A percentile compares a stretch with the other conserved stretches of the same genome.
Conservation (phyloP, 805 yeast genomes). For the Sungouiozyma ichnusensis region DNA sequence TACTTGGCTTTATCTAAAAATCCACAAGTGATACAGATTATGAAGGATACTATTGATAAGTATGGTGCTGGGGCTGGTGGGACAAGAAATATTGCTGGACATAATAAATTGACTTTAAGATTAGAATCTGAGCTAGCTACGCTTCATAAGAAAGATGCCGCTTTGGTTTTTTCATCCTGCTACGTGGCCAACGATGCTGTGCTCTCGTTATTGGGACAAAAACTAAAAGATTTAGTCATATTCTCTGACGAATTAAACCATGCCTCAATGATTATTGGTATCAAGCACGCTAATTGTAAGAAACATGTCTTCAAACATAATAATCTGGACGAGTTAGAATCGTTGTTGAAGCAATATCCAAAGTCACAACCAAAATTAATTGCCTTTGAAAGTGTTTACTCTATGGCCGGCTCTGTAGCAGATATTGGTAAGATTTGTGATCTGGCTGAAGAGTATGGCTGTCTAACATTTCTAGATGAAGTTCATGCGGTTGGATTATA, state of each 20-base stretch:
- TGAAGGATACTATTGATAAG: slow-evolving; percentile 70
- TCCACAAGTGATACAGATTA: slow-evolving; percentile 56
- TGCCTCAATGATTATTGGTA: slow-evolving; percentile 97
- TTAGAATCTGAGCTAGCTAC: slow-evolving; percentile 83
- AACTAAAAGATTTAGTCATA: slow-evolving; percentile 78
- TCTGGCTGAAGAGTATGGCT: slow-evolving; percentile 95
- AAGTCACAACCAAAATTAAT: slow-evolving; percentile 83
- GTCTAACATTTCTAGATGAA: slow-evolving; percentile 92
- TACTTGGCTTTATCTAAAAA: slow-evolving; percentile 92
- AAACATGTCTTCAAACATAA: slow-evolving; percentile 91
- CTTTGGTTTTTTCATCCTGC: slow-evolving; percentile 90
- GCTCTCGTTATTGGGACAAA: slow-evolving; percentile 80
- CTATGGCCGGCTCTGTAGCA: slow-evolving; percentile 97
- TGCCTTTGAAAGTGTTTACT: slow-evolving; percentile 94
- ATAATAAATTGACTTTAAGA: slow-evolving; percentile 77
- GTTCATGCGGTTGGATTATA: slow-evolving; percentile 99
- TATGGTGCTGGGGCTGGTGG: slow-evolving; percentile 99
- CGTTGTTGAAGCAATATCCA: slow-evolving; percentile 68
- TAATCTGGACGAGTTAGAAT: slow-evolving; percentile 75
- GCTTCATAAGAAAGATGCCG: slow-evolving; percentile 89
- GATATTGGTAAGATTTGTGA: slow-evolving; percentile 90
- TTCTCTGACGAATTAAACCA: slow-evolving; percentile 91
- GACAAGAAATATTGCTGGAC: slow-evolving; percentile 97
- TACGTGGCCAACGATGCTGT: slow-evolving; percentile 96
- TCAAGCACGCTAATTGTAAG: slow-evolving; percentile 75